Base-by-base conservation (phyloP, 768 basidiomycete genomes). In the Termitomyces eurrhizus region DNA sequence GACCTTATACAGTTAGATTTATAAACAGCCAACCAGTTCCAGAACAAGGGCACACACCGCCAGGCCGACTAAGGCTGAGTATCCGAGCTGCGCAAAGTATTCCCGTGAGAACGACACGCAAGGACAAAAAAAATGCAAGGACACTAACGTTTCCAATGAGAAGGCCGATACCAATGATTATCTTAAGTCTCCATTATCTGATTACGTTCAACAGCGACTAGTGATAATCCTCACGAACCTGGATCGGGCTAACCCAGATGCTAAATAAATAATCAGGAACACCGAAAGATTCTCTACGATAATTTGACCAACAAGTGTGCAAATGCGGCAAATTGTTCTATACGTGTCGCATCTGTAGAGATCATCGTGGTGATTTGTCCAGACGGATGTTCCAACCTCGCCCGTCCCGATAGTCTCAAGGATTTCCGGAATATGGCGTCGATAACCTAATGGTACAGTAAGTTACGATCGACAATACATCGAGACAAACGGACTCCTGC, bases 361-460 rank as follows among this genome's bases (percentile, higher is more conserved):
- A 90, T 86, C 77, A 90, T 82, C 0, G 87, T 90, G 11, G 83
- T 88, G 52, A 89, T 84, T 66, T 87, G 77, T 0, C 89, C 89
- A 45, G 83, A 83, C 21, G 78, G 83, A 66, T 88, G 85, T 46
- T 83, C 76, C 32, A 80, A 61, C 21, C 86, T 77, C 9, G 87
- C 77, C 52, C 81, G 77, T 0, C 84, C 83, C 16, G 88, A 90
- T 0, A 90, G 73, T 13, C 88, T 81, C 42, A 90, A 73, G 0
- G 87, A 84, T 68, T 91, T 91, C 24, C 86, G 80, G 64, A 86
- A 85, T 36, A 89, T 82, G 35, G 65, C 68, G 2, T 78, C 80
- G 41, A 80, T 77, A 32, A 79, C 59, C 77, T 79, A 51, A 46
- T 42, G n/a, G 48, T 11, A 29, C 11, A 7, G 16, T 57, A 6